These are phyloP conservation scores for Cystobasidiaceae sp. DNA, from an alignment of 1,284 basidiomycete genomes.

Conservation along the genomic window DNA sequence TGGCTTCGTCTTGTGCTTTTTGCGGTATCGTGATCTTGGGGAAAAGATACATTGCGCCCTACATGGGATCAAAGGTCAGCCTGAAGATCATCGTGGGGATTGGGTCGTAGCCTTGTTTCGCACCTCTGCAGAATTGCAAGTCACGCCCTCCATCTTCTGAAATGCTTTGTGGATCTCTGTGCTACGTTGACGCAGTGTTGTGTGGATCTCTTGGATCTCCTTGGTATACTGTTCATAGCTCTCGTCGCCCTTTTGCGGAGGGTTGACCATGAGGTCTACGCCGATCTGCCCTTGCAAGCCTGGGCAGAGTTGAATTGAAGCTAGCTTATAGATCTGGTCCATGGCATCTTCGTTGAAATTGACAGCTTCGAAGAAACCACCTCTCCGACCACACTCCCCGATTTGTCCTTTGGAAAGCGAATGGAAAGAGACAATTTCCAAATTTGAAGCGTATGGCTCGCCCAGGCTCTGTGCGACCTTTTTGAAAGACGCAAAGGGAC, in stretches of 20 bases:
- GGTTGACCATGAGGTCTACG: slow-evolving; percentile 82
- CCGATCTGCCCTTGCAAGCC: slow-evolving; percentile 83
- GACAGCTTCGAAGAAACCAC: slow-evolving; percentile 85
- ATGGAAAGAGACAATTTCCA: slow-evolving; percentile 88
- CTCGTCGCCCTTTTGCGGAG: slow-evolving; percentile 67
- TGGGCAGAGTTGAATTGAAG: slow-evolving; percentile 79
- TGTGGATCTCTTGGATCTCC: slow-evolving; percentile 74
- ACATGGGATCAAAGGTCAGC: slow-evolving; percentile 39
- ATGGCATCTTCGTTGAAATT: slow-evolving; percentile 71
- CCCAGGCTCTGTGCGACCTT: slow-evolving; percentile 63
- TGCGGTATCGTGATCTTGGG: slow-evolving; percentile 66
- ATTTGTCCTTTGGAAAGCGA: slow-evolving; percentile 90
- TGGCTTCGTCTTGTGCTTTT: slow-evolving; percentile 67
- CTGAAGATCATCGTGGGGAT: no score
- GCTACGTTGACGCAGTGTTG: slow-evolving; percentile 66
- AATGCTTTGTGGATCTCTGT: slow-evolving; percentile 67
- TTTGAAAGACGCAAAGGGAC: slow-evolving; percentile 88
- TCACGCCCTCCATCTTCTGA: slow-evolving; percentile 70
- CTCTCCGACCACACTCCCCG: slow-evolving; percentile 87
- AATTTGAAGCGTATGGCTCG: slow-evolving; percentile 52
- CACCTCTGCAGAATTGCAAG: slow-evolving; percentile 68
- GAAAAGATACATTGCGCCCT: slow-evolving; percentile 85
- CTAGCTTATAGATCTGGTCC: slow-evolving; percentile 91
- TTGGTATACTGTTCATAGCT: slow-evolving; percentile 71
- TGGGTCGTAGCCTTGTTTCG: neutral